Base-by-base conservation (phyloP, 139 green algal genomes). In the Nannochloris sp. region DNA sequence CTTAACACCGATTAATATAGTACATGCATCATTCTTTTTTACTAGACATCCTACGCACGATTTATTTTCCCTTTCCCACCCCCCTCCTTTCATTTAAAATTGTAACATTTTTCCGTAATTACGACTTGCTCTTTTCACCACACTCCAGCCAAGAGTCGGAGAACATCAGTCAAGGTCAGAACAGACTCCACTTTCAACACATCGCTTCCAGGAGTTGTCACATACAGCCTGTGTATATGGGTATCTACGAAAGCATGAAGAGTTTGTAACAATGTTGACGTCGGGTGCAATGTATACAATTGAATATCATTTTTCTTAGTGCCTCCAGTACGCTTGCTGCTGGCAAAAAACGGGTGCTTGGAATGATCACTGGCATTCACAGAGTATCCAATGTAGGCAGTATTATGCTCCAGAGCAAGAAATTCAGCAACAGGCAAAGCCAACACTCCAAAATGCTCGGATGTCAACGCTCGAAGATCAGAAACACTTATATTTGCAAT, bases 391-490 rank as follows among this genome's bases (percentile, higher is more conserved):
- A 88, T 56, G 62, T 90, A 92, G 24, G 67, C 67, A 8, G 86
- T 90, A 64, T 61, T 58, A 60, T 93, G 86, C 46, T 77, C 64
- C 61, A 93, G 55, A 6, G 86, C 82, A 37, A 94, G 62, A 61
- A 94, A 93, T 77, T 93, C 87, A 2, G 81, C 84, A 12, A 93
- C 80, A 2, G 87, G 86, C 23, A 92, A 83, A 9, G 87, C 86
- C 47, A 94, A 71, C 37, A 86, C 81, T 15, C 81, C 81, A 54
- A 90, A 69, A 68, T 91, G 84, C 51, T 89, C 70, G 2, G 79
- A 65, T 57, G 84, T 77, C 61, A 92, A 78, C 60, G 74, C 77
- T 29, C 80, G 81, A 75, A 92, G 65, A 76, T 93, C 87, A 1
- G 68, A 84, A n/a, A 83, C 75, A 37, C 65, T 82, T 51, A 94